Evolutionary conservation across 179 eudicot species (phyloP), one percentile per base, ranked within the genome.

Genomic region (Silene noctiflora): DNA sequence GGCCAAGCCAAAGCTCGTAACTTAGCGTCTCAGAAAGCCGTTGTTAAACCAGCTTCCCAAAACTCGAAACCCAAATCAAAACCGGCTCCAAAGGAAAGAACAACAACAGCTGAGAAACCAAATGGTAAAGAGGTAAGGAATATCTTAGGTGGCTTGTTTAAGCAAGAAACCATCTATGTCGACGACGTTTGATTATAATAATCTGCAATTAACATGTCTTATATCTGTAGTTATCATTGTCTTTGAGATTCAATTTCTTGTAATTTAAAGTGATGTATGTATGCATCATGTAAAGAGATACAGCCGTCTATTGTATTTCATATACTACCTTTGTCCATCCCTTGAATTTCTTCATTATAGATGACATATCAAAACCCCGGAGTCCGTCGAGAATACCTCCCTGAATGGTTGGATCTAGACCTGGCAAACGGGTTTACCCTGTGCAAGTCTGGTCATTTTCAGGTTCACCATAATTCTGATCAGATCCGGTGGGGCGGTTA

Each of bases 121-220:
- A 80, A 77, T 68, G 79, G 33, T 31, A 44, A 81, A 39, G 90
- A 89, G 73, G 86, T 81, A 65, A 90, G 90, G 83, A 96, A 89
- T 79, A 72, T 93, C 48, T 87, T 96, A 29, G 99, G 99, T 46
- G 99, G 99, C 33, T 72, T 96, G 77, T 93, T 96, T 86, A 82
- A 91, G 90, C 98, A 96, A 81, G 98, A 96, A 86, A 93, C 98
- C 44, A 85, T 91, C 77, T 96, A 93, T 73, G 82, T 93, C 21
- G 99, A 96, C 63, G 99, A 95, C 69, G 85, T 72, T 5, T 84
- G 83, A 84, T 31, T 55, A 53, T 61, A 33, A 8, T 13, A 24
- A 22, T 21, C 13, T 7, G 1, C 55, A 39, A 19, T 46, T 71
- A 66, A 63, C 69, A n/a, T 44, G 42, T 44, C 20, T 25, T 75